Evolutionary conservation across 2,329 filamentous ascomycete genomes (phyloP).

Genomic region (Ophiocordyceps camponoti-saundersi): DNA sequence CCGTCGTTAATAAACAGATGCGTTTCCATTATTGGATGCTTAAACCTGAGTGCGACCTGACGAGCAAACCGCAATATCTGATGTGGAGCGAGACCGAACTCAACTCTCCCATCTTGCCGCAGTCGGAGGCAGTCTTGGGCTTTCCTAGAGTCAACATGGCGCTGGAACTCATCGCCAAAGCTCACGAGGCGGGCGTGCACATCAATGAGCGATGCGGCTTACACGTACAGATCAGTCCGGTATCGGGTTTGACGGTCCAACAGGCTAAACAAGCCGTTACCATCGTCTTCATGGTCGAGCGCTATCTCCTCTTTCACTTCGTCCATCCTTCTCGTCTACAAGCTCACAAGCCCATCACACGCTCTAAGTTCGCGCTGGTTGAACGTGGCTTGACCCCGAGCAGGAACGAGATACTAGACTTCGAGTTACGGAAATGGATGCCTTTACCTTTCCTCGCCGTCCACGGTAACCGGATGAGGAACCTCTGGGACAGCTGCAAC

Average conservation of each 20-base stretch:
- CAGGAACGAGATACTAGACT: not conserved
- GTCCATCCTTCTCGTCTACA: not conserved
- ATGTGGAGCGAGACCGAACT: conserved; percentile 1
- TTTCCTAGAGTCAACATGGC: conserved; percentile 2
- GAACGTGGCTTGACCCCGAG: not conserved
- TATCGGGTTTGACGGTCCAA: conserved; percentile 28
- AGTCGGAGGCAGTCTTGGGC: conserved; percentile 3
- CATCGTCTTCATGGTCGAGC: conserved; percentile 27
- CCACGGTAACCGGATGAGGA: not conserved
- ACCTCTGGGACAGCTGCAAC: not conserved
- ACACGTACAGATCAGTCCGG: conserved; percentile 5
- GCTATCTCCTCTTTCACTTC: conserved; percentile 3
- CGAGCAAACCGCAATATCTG: not conserved
- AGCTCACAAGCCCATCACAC: not conserved
- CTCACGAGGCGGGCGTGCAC: not conserved
- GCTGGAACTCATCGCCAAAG: not conserved
- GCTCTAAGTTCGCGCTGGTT: not conserved
- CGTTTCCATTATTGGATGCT: conserved; percentile 3
- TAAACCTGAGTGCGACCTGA: conserved; percentile 1
- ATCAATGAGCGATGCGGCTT: conserved; percentile 3
- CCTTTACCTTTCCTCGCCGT: not conserved
- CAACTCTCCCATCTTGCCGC: conserved; percentile 4
- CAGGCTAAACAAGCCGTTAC: conserved; percentile 72
- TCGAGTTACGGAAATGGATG: not conserved
- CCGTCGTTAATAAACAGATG: not conserved